Percentiles rank a stretch among this genome's conserved stretches.
phyloP scores from a whole-genome alignment of 1,284 basidiomycete genomes.

The Pseudozyma sp. region DNA sequence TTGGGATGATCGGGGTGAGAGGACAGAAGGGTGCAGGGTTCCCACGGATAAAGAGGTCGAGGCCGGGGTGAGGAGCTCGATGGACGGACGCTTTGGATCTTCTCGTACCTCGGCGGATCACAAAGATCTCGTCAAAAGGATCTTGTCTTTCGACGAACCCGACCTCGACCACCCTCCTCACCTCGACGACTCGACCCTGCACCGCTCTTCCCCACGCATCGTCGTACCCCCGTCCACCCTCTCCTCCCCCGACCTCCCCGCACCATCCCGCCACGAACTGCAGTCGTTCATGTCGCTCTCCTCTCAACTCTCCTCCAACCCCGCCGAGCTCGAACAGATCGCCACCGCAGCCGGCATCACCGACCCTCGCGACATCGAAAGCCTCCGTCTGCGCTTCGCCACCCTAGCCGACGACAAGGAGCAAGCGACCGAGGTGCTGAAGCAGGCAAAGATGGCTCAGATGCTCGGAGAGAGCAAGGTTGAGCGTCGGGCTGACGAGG shows the following conservation, averaged over 20 bases:
- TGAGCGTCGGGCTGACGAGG: not conserved
- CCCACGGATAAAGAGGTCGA: not conserved
- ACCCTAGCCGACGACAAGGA: not conserved
- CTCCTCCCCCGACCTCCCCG: not conserved
- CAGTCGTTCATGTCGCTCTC: conserved; percentile 11
- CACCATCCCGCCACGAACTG: conserved; percentile 1
- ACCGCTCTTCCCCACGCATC: too few species aligned
- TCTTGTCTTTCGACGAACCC: too few species aligned
- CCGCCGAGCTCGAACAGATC: not conserved
- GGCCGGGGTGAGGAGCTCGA: not conserved
- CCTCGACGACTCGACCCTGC: too few species aligned
- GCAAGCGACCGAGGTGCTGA: not conserved
- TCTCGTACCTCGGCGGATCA: too few species aligned
- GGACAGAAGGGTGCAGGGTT: not conserved
- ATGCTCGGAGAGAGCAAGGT: conserved; percentile 20
- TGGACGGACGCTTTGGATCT: not conserved
- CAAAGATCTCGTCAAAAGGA: too few species aligned
- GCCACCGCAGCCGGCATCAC: conserved; percentile 6
- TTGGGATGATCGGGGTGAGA: not conserved
- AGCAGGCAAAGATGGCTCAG: conserved; percentile 11
- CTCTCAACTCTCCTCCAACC: not conserved
- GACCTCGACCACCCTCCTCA: too few species aligned
- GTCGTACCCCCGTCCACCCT: not conserved
- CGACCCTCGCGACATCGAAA: not conserved
- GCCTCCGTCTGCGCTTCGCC: not conserved